A percentile compares a stretch with the other conserved stretches of the same genome.
phyloP scores from a whole-genome alignment of 192 early-diverging fungal genomes.

The Coemansia furcata region DNA sequence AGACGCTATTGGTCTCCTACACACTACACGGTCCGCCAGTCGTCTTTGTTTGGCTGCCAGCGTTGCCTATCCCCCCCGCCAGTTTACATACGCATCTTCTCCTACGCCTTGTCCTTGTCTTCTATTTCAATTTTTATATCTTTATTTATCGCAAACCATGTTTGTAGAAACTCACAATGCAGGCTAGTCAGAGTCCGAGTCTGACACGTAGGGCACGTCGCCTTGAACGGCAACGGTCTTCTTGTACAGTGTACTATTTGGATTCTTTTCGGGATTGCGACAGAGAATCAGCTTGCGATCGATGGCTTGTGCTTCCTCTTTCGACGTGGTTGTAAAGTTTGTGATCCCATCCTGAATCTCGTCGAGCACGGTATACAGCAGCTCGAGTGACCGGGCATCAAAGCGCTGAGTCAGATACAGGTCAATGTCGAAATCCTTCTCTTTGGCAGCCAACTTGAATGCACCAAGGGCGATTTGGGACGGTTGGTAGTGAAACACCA shows the following conservation, averaged over 20 bases:
- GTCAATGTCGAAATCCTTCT: constrained; percentile 58
- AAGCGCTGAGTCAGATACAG: constrained; percentile 51
- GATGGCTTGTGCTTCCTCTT: constrained; percentile 58
- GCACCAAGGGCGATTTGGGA: constrained; percentile 72
- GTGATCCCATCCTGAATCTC: constrained; percentile 54
- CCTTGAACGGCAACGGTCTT: constrained; percentile 29
- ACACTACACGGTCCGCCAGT: neutral
- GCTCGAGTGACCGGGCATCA: constrained; percentile 39
- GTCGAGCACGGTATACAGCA: constrained; percentile 52
- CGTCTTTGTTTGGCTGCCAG: neutral
- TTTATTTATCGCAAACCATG: neutral
- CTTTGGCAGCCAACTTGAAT: constrained; percentile 59
- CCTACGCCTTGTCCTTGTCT: neutral
- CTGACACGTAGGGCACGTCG: constrained; percentile 42
- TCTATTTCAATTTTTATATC: constrained; percentile 3
- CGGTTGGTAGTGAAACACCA: constrained; percentile 73
- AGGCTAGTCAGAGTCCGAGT: constrained; percentile 37
- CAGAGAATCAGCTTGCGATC: constrained; percentile 64
- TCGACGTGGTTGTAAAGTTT: constrained; percentile 31
- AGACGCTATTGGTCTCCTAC: neutral
- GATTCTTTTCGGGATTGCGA: constrained; percentile 74
- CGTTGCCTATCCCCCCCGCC: neutral
- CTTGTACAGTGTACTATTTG: constrained; percentile 61
- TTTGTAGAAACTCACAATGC: neutral
- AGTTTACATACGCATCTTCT: neutral